Evolutionary conservation across 352 stramenopile species (phyloP), one percentile per base, ranked within the genome.

Genomic region (Blastocystis sp.): DNA sequence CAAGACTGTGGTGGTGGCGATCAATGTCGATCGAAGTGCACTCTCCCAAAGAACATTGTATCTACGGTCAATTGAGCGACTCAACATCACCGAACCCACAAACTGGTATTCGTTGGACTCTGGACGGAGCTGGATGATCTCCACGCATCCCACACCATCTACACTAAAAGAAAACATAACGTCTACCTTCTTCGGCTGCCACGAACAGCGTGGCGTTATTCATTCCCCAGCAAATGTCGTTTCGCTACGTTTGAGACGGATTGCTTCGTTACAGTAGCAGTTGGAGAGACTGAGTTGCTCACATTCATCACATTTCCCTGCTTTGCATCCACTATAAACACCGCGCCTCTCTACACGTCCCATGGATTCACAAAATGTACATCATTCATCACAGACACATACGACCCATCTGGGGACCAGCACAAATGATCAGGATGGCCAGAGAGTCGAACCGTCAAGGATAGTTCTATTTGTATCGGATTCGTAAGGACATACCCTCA

Each of bases 1-100:
- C 39, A 62, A 80, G 7, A 20, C 47, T 26, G 15, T 62, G 13
- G 26, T 80, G 70, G 41, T 34, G 34, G 34, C 70, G 70, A n/a
- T 80, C 70, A 9, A 80, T 80, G n/a, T 80, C 70, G 26, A 80
- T 80, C 15, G 70, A 61, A 15, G n/a, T 63, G 45, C 70, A 80
- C 6, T 80, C 70, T 18, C 70, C 70, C 39, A 63, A 61, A 18
- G 41, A 41, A 1, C 63, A 75, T 23, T 75, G 29, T 41, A 75
- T 75, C 63, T 75, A 75, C 63, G 8, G 4, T 50, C 50, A n/a
- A 75, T 43, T 45, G 41, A 20, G 29, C 20, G 41, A 34, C 15
- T 37, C 63, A 20, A 50, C 18, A 23, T 5, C 5, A 75, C 41
- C 63, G 41, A 18, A 75, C 63, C 63, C 0, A 53, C 63, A 41